phyloP scores from a whole-genome alignment of 2,329 filamentous ascomycete species.

The Rhexocercosporidium sp. region DNA sequence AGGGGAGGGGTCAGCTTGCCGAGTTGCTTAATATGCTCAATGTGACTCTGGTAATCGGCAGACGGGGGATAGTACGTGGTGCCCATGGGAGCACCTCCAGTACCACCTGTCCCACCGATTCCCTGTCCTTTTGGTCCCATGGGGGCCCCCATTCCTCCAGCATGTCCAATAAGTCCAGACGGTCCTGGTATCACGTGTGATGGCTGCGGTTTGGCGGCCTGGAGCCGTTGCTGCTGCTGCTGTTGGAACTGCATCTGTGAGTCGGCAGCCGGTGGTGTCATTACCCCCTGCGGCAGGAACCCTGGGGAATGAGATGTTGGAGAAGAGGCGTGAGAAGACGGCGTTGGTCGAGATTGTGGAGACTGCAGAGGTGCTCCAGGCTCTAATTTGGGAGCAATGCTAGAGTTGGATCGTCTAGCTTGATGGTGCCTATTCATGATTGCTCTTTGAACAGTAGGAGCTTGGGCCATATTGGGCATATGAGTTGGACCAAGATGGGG shows the following conservation, averaged over 20 bases:
- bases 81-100: conserved; percentile 47
- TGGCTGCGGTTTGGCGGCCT: conserved; percentile 35
- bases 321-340: conserved; percentile 78
- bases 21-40: conserved; percentile 93
- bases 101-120: conserved; percentile 44
- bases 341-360: conserved; percentile 80
- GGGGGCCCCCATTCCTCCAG: conserved; percentile 33
- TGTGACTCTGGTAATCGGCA: conserved; percentile 84
- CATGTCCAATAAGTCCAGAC: conserved; percentile 33
- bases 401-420: conserved; percentile 72
- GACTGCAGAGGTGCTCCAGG: conserved; percentile 55
- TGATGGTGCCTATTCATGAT: conserved; percentile 79
- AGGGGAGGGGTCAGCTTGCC: conserved; percentile 74
- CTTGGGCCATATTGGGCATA: conserved; percentile 70
- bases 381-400: conserved; percentile 77
- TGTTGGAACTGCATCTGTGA: conserved; percentile 56
- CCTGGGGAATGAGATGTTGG: conserved; percentile 67
- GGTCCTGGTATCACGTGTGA: conserved; percentile 37
- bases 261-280: conserved; percentile 65
- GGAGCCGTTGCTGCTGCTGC: conserved; percentile 45
- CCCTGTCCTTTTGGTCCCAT: conserved; percentile 41
- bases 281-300: conserved; percentile 62
- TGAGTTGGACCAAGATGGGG: conserved; percentile 76
- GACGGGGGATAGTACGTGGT: conserved; percentile 78
- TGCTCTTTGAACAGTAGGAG: conserved; percentile 78